Conservation (phyloP, 1,284 basidiomycete genomes). For the Tilletiaria anomala region DNA sequence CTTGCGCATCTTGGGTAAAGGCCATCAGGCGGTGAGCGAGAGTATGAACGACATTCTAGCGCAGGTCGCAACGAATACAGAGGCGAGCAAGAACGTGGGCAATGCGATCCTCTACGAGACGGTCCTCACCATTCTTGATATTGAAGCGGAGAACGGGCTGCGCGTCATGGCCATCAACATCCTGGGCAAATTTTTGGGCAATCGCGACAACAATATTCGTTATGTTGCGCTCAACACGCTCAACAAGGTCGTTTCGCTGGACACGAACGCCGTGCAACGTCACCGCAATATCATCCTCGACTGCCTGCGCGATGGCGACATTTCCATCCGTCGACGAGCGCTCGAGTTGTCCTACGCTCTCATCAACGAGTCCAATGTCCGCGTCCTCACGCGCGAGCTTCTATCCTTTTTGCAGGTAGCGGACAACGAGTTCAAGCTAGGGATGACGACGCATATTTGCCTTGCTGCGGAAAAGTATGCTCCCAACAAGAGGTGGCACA, state of each 20-base stretch:
- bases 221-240: conserved; percentile 97
- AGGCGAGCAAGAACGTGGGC: conserved; percentile 93
- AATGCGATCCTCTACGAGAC: conserved; percentile 98
- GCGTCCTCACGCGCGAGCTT: conserved; percentile 78
- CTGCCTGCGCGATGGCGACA: conserved; percentile 93
- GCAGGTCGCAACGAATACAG: conserved; percentile 97
- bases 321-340: conserved; percentile 90
- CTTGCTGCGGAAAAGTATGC: conserved; percentile 91
- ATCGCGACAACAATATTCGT: conserved; percentile 97
- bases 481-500: conserved; percentile 97
- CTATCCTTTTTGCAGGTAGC: conserved; percentile 93
- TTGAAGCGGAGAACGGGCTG: conserved; percentile 86
- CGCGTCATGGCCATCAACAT: conserved; percentile 99
- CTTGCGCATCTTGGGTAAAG: conserved; percentile 70
- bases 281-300: conserved; percentile 97
- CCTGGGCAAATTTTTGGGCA: conserved; percentile 91
- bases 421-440: conserved; percentile 96
- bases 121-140: conserved; percentile 91
- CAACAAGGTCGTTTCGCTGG: conserved; percentile 95
- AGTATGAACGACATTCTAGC: conserved; percentile 97
- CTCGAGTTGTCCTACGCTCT: conserved; percentile 94
- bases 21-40: conserved; percentile 74
- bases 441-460: conserved; percentile 93
- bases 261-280: conserved; percentile 94
- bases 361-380: conserved; percentile 89